Base-by-base conservation (phyloP, 2,329 filamentous ascomycete species). In the Diaporthe amygdali region DNA sequence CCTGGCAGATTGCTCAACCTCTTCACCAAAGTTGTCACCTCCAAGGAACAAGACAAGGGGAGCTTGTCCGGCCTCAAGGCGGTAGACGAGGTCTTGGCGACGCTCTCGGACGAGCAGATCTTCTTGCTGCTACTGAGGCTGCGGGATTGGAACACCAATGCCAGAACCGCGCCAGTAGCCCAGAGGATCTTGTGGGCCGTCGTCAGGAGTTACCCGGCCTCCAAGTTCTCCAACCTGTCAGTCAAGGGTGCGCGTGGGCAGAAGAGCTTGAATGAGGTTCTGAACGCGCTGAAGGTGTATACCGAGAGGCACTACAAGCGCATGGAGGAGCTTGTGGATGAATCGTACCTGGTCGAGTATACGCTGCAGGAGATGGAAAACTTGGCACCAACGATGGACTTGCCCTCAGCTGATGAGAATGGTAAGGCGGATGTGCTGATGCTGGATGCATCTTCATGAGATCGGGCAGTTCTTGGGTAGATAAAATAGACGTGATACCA, bases 101-200 rank as follows among this genome's bases (percentile, higher is more conserved):
- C 85, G 15, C 86, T 99, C 7, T 92, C 92, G 5, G 92, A 96
- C 76, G 93, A 96, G 76, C 96, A 98, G 79, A 88, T 99, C 17
- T 97, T 94, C 82, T 86, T 90, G 8, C 88, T 99, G 17, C 88
- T 99, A 0, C 85, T 96, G 46, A 88, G 96, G 71, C 83, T 98
- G 54, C 89, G 97, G 55, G 96, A 99, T 82, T 99, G 96, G 96
- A 99, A 99, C 80, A 97, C 96, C 5, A 98, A 98, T 76, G 95
- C 94, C 0, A 89, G 94, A 73, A 97, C 94, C 4, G 92, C 95
- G 0, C 89, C 91, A 6, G 91, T 98, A 1, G 93, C 96, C 1
- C 96, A 99, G 82, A 90, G 92, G 41, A 92, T 99, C 17, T 84
- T 99, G 9, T 93, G 91, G 84, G 90, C 93, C 1, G 79, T 99